Percentiles rank a stretch among this genome's conserved stretches.
Evolutionary conservation across 2,329 filamentous ascomycete species (phyloP).

Genomic region (Fusarium proliferatum): DNA sequence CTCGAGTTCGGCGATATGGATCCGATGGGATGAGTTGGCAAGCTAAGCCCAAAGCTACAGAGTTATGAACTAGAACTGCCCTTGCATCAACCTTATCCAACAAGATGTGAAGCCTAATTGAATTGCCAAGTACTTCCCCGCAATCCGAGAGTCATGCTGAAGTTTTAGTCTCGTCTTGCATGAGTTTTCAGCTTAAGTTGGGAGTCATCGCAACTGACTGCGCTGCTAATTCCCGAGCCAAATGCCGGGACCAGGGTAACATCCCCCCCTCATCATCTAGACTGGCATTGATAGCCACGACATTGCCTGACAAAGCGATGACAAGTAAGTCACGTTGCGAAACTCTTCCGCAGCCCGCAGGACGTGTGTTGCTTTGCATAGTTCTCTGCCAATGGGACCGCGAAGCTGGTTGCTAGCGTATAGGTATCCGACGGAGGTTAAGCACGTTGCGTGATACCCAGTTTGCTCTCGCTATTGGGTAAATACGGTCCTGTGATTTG

Average conservation of each 20-base stretch:
- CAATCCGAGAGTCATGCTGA: background rate
- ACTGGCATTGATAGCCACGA: background rate
- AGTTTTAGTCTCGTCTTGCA: background rate
- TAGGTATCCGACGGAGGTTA: too few species aligned
- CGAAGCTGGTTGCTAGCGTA: background rate
- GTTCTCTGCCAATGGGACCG: background rate
- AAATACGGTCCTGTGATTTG: rapidly evolving
- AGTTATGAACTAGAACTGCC: background rate
- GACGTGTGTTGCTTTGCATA: background rate
- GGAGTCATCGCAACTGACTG: background rate
- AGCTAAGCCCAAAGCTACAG: background rate
- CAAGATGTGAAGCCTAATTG: background rate
- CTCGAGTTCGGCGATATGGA: background rate
- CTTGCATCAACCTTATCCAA: background rate
- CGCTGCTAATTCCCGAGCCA: slow-evolving; percentile 2
- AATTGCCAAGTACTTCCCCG: background rate
- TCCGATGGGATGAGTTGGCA: background rate
- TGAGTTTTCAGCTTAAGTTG: background rate
- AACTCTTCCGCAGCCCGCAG: background rate
- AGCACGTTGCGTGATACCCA: background rate
- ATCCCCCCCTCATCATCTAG: background rate
- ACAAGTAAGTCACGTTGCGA: background rate
- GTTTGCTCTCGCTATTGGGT: background rate
- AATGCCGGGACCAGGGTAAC: background rate
- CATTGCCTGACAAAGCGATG: background rate